phyloP scores from a whole-genome alignment of 495 filamentous ascomycete genomes.

The Penicillium taxi region DNA sequence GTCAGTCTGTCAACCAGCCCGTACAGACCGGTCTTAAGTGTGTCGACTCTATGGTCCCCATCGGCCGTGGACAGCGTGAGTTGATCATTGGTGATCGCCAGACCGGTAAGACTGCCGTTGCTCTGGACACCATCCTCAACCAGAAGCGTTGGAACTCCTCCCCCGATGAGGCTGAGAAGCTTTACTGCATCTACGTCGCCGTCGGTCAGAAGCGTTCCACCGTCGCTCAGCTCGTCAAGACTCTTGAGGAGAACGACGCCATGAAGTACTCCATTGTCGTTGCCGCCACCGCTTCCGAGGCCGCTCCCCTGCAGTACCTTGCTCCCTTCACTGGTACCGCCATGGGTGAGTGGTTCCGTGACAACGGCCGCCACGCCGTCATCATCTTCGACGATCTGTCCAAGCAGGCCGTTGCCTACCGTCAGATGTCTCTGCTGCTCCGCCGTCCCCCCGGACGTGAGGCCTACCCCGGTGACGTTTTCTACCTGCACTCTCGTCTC shows the following conservation, averaged over 20 bases:
- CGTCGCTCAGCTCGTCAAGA: conserved; percentile 98
- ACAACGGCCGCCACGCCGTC: conserved; percentile 86
- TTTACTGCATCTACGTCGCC: conserved; percentile 99
- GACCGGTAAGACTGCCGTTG: conserved; percentile 99
- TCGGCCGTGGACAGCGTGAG: conserved; percentile 99
- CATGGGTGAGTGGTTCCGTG: conserved; percentile 84
- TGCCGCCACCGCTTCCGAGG: conserved; percentile 96
- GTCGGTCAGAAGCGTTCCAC: conserved; percentile 99
- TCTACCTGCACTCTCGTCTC: conserved; percentile 99
- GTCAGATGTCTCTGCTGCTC: conserved; percentile 98
- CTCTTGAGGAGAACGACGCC: conserved; percentile 97
- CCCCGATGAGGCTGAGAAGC: conserved; percentile 90
- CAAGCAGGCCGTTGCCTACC: conserved; percentile 99
- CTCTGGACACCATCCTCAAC: conserved; percentile 97
- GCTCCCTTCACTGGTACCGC: conserved; percentile 85
- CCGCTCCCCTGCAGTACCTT: conserved; percentile 87
- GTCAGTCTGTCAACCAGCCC: conserved; percentile 93
- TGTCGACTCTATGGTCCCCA: conserved; percentile 99
- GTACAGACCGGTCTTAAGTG: conserved; percentile 99
- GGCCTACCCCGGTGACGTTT: conserved; percentile 99
- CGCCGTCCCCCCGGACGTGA: conserved; percentile 99
- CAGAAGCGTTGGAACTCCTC: conserved; percentile 95
- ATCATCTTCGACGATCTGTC: conserved; percentile 95
- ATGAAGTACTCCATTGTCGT: conserved; percentile 98
- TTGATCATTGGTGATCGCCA: conserved; percentile 99